Base-by-base conservation (phyloP, 495 filamentous ascomycete genomes). In the Podospora pseudocomata region DNA sequence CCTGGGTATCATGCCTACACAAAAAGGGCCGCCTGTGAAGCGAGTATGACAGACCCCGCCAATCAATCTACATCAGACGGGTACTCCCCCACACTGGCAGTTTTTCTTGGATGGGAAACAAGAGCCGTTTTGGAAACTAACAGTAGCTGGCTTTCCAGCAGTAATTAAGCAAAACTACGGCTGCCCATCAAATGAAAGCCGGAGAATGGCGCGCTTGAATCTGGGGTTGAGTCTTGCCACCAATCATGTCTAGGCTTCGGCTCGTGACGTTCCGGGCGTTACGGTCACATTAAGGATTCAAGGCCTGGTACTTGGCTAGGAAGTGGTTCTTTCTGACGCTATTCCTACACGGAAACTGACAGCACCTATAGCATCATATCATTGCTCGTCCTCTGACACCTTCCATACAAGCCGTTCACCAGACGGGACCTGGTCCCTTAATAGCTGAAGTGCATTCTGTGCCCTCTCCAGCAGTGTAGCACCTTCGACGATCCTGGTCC, bases 341-440 rank as follows among this genome's bases (percentile, higher is more conserved):
- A 59, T 27, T 59, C 19, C 19, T 28, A 65, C 13, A 28, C 19
- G 18, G 44, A 65, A 49, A 30, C 5, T 34, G 20, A 19, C 20
- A 39, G 27, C 30, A 32, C 30, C 30, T 32, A 18, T 32, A 7
- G 59, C 11, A 39, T 68, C 19, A 62, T 49, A 39, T 68, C 19
- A 62, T 49, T 64, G n/a, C 15, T 70, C 63, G 0, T 71, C 67
- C 2, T 73, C 72, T 5, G 69, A 69, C 18, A 86, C 76, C 44
- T 78, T 78, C 84, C 83, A 85, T 13, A 85, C 79, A 20, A 84
- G 71, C 72, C 80, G 82, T 77, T 85, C 81, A 18, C 81, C 83
- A 66, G 80, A 83, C 19, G 79, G 76, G 19, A 78, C 83, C 65
- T 77, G 71, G 59, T 77, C 67, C 30, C 81, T 73, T 26, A 85